Base-by-base conservation (phyloP, 2,329 filamentous ascomycete species). In the Orbilia oligospora region DNA sequence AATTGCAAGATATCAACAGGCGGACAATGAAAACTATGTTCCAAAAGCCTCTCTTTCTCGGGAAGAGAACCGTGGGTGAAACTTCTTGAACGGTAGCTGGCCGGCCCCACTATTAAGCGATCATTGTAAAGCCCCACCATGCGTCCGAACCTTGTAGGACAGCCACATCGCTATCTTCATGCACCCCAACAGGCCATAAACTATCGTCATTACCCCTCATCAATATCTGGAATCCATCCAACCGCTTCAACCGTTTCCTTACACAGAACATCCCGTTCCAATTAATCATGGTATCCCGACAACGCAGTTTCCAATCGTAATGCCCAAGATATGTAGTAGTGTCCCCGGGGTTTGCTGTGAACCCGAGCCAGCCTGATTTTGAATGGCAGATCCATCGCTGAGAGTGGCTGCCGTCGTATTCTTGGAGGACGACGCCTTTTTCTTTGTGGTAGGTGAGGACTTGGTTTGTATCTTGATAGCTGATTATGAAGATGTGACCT, bases 71-170 rank as follows among this genome's bases (percentile, higher is more conserved):
- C 33, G 33, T 36, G 33, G 6, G 33, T 4, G 33, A 9, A 36
- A 36, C 10, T 12, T 36, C n/a, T n/a, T n/a, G n/a, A n/a, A n/a
- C n/a, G n/a, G n/a, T n/a, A n/a, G n/a, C n/a, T n/a, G n/a, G n/a
- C n/a, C n/a, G 33, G 33, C 33, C 24, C 22, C 20, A 14, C 48
- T 53, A 53, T 30, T 12, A 70, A 9, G 51, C 66, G 22, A 70
- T 56, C 38, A 49, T 70, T n/a, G 49, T 69, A 58, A 69, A 69
- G 3, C 65, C 65, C 65, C 65, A 69, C 65, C 65, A 69, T 3
- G 20, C 27, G 44, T 69, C 38, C 41, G 38, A 48, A 18, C 18
- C 6, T 2, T 14, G n/a, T n/a, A 61, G 10, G 9, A 49, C 38
- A 12, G 38, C 46, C 1, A 49, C 8, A 20, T 46, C 36, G 12